These are phyloP conservation scores for Blyttiomyces sp. DNA, from an alignment of 371 early-diverging fungal genomes.

Conservation along the genomic window DNA sequence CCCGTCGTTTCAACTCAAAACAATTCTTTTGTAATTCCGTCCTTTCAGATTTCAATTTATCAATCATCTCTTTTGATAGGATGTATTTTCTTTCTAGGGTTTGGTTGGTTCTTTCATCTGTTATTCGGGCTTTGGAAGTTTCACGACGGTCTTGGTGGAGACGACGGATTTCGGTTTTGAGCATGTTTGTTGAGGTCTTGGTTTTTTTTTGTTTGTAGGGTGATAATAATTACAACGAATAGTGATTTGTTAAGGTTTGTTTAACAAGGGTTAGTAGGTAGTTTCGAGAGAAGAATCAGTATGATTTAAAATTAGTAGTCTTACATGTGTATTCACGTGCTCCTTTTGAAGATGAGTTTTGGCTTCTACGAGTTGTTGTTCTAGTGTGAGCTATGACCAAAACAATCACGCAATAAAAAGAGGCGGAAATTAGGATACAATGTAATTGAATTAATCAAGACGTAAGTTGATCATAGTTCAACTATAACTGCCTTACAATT, in stretches of 20 bases:
- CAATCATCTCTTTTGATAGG: conserved; percentile 40
- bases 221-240: neutral
- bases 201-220: neutral
- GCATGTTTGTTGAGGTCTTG: conserved; percentile 44
- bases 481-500: conserved; percentile 17
- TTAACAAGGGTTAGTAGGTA: neutral
- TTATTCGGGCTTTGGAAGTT: conserved; percentile 17
- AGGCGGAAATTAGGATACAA: neutral
- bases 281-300: conserved; percentile 4
- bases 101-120: conserved; percentile 27
- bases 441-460: neutral
- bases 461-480: neutral
- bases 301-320: neutral
- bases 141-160: conserved; percentile 29
- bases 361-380: conserved; percentile 40
- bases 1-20: conserved; percentile 25
- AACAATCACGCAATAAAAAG: neutral
- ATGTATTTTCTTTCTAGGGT: conserved; percentile 40
- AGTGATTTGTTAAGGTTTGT: no score
- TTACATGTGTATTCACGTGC: conserved; percentile 16
- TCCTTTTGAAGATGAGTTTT: conserved; percentile 37
- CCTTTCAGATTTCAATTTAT: conserved; percentile 39
- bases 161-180: conserved; percentile 44
- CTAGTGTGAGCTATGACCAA: conserved; percentile 25
- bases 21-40: conserved; percentile 24